Evolutionary conservation across 2,329 filamentous ascomycete genomes (phyloP).

Genomic region (Epichloe sibirici): DNA sequence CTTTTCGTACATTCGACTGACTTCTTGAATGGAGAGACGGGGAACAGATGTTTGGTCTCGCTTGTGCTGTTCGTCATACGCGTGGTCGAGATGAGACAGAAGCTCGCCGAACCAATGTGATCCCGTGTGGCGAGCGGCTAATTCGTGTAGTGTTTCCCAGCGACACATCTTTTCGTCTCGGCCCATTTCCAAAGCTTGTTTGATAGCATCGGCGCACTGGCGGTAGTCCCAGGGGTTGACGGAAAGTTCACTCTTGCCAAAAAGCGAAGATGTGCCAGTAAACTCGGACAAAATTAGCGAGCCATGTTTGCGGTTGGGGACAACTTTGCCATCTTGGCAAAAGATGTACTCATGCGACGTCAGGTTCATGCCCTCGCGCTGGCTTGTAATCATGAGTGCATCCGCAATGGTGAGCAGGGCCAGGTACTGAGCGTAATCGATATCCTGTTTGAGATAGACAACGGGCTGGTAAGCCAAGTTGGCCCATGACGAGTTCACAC

Average conservation of each 20-base stretch:
- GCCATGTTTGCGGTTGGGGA: slow-evolving; percentile 64
- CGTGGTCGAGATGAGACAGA: slow-evolving; percentile 54
- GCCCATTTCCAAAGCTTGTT: slow-evolving; percentile 68
- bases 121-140: slow-evolving; percentile 72
- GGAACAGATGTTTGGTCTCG: slow-evolving; percentile 81
- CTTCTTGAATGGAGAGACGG: slow-evolving; percentile 56
- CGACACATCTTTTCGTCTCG: slow-evolving; percentile 60
- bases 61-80: slow-evolving; percentile 72
- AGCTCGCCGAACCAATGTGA: slow-evolving; percentile 77
- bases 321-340: slow-evolving; percentile 72
- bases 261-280: slow-evolving; percentile 80
- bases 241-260: slow-evolving; percentile 65
- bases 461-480: slow-evolving; percentile 86
- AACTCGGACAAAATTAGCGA: slow-evolving; percentile 91
- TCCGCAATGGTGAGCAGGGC: slow-evolving; percentile 83
- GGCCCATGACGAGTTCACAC: slow-evolving; percentile 84
- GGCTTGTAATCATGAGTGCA: slow-evolving; percentile 84
- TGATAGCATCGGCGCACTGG: slow-evolving; percentile 76
- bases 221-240: slow-evolving; percentile 96
- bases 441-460: slow-evolving; percentile 89
- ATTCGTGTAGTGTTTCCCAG: slow-evolving; percentile 61
- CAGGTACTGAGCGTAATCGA: slow-evolving; percentile 86
- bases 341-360: slow-evolving; percentile 90
- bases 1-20: slow-evolving; percentile 53
- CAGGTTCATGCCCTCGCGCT: slow-evolving; percentile 95